Evolutionary conservation across 352 stramenopile species (phyloP), one percentile per base, ranked within the genome.

Genomic region (Phytophthora capsici): DNA sequence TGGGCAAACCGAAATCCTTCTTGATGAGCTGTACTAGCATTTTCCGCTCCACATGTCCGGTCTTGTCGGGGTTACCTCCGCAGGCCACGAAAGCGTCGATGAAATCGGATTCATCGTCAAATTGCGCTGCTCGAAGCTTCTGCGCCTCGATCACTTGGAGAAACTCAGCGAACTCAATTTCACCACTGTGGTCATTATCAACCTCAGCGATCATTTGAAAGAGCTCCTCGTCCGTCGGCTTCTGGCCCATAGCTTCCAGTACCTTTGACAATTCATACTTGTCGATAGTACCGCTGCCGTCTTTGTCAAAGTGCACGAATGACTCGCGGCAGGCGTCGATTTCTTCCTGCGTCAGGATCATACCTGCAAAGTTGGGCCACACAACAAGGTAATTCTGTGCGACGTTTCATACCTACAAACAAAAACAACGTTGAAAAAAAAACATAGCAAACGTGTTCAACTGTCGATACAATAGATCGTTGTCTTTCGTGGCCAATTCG

Each of bases 131-230:
- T 14, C 93, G 82, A 41, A 98, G 88, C 78, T 99, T 99, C 78
- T 99, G 96, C 37, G 91, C 94, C 68, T 98, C 96, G 49, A 99
- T 99, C 36, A 99, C 95, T 51, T 98, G 88, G 30, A 99, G 78
- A 69, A 99, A 99, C 75, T 99, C 96, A 45, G 90, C 79, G 66
- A 99, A 99, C 66, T 99, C 97, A 62, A 99, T 99, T 46, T 96
- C 96, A 47, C 94, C 95, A 62, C 90, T 98, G 82, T 98, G 95
- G 71, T 94, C 85, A 56, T 92, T 91, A 54, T 95, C 85, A 8
- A 99, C 96, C 49, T 99, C 95, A 16, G 82, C 94, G 68, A 98
- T 98, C 92, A 98, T 97, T 69, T 98, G 94, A 71, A 99, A 99
- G 10, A 99, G 78, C 78, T 99, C 96, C 55, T 99, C 96, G 64